Evolutionary conservation across 129 eudicot genomes (phyloP), one percentile per base, ranked within the genome.

Genomic region (sunflower (Helianthus annuus)): DNA sequence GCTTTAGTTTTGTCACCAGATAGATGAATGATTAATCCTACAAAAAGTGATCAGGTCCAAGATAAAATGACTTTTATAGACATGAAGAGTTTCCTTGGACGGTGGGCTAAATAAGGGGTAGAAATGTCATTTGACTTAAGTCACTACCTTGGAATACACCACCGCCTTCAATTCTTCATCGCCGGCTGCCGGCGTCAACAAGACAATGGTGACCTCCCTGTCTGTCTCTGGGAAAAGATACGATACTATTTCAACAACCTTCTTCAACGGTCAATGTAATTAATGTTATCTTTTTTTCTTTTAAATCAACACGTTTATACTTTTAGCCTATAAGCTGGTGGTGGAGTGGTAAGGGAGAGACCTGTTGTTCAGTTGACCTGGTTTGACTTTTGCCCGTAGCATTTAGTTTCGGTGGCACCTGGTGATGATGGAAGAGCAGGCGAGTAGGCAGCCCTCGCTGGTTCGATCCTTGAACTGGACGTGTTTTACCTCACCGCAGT

Each of bases 21-120:
- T 56, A 66, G 16, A 46, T 9, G 57, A 66, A 66, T 66, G 71
- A 66, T 66, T 46, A 66, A 27, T 12, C 56, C 13, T 66, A 46
- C 71, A 11, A 29, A 46, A 66, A 48, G 71, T 1, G 40, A 66
- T 66, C n/a, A 11, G 44, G 22, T 13, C 3, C 5, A 60, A 32
- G 66, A 10, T 32, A 48, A 48, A 67, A 48, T 48, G 56, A 46
- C 71, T 12, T 48, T 6, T 22, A 48, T 67, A 59, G 72, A 27
- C 72, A 60, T 60, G 17, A 60, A 48, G 24, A 42, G 72, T 45
- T 45, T 65, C 53, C 4, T 42, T 64, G 32, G 27, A 10, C 1
- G 19, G 45, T 13, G 66, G 22, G 45, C 10, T 1, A 27, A 29
- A 11, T 32, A 1, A 60, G 45, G 70, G 70, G 56, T 45, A 12